Conservation (phyloP, 176 grass and related monocot species). For the Stipa capillata region DNA sequence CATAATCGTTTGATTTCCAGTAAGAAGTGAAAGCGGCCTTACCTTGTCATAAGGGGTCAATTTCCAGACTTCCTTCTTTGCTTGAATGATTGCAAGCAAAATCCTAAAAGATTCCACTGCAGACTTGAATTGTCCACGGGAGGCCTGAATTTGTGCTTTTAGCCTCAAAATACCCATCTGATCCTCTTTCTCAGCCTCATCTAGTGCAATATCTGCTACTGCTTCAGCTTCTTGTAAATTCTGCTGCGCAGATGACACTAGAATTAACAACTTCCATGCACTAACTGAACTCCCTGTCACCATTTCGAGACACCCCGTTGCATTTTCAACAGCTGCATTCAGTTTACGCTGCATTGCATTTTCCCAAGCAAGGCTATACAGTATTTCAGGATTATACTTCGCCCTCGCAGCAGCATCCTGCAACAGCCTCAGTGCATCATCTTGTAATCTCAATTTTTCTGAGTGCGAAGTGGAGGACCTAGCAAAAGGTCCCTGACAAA, state of each 20-base stretch:
- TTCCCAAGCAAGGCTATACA: slow-evolving; percentile 59
- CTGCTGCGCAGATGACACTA: slow-evolving; percentile 54
- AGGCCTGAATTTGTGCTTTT: slow-evolving; percentile 63
- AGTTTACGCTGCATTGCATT: slow-evolving; percentile 71
- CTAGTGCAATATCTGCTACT: slow-evolving; percentile 65
- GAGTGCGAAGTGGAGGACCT: slow-evolving; percentile 49
- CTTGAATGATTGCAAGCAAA: slow-evolving; percentile 66
- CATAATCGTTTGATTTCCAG: not conserved
- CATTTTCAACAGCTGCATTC: slow-evolving; percentile 54
- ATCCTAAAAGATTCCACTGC: slow-evolving; percentile 63
- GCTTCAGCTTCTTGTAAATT: slow-evolving; percentile 63
- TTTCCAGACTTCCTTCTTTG: slow-evolving; percentile 47
- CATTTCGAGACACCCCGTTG: slow-evolving; percentile 60
- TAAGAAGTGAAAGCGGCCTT: not conserved
- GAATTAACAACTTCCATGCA: slow-evolving; percentile 67
- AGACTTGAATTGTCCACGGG: slow-evolving; percentile 49
- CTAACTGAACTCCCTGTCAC: slow-evolving; percentile 55
- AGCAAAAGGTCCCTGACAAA: slow-evolving; percentile 53
- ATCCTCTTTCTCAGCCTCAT: slow-evolving; percentile 47
- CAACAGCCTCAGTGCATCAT: slow-evolving; percentile 41
- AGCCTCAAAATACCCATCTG: slow-evolving; percentile 53
- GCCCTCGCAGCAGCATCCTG: slow-evolving; percentile 38
- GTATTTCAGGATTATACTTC: slow-evolving; percentile 50
- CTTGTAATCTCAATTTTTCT: slow-evolving; percentile 42
- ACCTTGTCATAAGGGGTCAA: slow-evolving; percentile 42